phyloP scores from a whole-genome alignment of 768 basidiomycete genomes.

The Phlegmacium glaucopus region DNA sequence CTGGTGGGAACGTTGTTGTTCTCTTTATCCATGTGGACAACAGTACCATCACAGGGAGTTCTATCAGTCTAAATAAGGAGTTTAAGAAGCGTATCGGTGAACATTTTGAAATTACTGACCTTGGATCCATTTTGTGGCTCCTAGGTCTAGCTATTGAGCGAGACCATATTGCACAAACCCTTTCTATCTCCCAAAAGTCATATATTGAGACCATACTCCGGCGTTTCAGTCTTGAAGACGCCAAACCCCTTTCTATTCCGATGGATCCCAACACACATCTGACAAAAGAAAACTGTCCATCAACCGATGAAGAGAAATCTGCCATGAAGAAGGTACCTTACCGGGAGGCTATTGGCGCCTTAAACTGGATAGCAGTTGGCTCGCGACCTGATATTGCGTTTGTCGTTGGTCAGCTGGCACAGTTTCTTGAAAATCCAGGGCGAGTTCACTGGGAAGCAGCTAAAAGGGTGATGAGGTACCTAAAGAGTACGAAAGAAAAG shows the following conservation, averaged over 20 bases:
- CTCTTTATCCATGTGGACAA: neutral
- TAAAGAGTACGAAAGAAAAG: neutral
- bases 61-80: neutral
- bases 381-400: neutral
- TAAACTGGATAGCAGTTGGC: neutral
- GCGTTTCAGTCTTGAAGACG: neutral
- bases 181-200: neutral
- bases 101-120: neutral
- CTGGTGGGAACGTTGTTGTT: neutral
- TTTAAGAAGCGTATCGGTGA: neutral
- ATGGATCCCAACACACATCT: conserved; percentile 1
- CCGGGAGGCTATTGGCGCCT: neutral
- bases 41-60: neutral
- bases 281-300: too few relatives aligned
- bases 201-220: conserved; percentile 3
- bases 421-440: neutral
- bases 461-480: neutral
- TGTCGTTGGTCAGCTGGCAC: neutral
- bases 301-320: too few relatives aligned
- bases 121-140: conserved; percentile 4
- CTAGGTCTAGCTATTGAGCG: conserved; percentile 1
- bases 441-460: neutral
- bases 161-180: neutral
- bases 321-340: neutral
- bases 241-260: neutral